Conservation (phyloP, 2,329 filamentous ascomycete genomes). For the Phoma sp. region DNA sequence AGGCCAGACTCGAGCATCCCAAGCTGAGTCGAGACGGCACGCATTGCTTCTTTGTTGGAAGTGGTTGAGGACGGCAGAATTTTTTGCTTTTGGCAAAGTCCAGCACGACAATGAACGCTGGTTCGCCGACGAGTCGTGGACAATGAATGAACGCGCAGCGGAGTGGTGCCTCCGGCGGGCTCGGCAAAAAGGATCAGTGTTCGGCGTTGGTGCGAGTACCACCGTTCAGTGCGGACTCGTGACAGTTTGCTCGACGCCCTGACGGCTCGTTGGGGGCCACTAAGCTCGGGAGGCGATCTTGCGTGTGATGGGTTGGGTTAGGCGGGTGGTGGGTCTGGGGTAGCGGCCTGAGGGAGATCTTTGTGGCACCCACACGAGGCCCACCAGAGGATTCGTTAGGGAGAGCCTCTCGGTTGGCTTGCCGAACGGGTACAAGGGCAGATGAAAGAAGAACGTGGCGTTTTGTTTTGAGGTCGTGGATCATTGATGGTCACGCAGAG, state of each 20-base stretch:
- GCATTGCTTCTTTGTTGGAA: conserved; percentile 9
- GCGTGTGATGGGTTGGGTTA: conserved; percentile 7
- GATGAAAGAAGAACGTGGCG: conserved; percentile 14
- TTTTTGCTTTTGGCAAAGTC: conserved; percentile 8
- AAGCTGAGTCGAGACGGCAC: background rate
- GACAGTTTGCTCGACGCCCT: background rate
- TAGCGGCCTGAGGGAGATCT: conserved; percentile 18
- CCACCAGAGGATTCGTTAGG: conserved; percentile 2
- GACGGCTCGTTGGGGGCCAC: background rate
- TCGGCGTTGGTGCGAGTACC: conserved; percentile 1
- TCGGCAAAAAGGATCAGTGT: background rate
- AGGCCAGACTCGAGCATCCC: too few species aligned
- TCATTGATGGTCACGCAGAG: conserved; percentile 4
- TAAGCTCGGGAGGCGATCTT: conserved; percentile 1
- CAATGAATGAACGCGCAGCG: background rate
- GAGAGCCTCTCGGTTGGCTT: conserved; percentile 19
- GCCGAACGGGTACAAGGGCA: conserved; percentile 13
- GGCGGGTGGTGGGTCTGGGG: conserved; percentile 16
- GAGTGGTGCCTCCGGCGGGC: background rate
- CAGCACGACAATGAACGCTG: background rate
- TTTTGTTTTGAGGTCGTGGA: background rate
- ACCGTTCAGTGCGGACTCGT: background rate
- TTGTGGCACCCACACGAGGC: conserved; percentile 13
- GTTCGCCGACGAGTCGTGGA: conserved; percentile 5
- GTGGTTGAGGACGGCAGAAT: conserved; percentile 9